Base-by-base conservation (phyloP, 1,284 basidiomycete genomes). In the Pseudozyma pruni region DNA sequence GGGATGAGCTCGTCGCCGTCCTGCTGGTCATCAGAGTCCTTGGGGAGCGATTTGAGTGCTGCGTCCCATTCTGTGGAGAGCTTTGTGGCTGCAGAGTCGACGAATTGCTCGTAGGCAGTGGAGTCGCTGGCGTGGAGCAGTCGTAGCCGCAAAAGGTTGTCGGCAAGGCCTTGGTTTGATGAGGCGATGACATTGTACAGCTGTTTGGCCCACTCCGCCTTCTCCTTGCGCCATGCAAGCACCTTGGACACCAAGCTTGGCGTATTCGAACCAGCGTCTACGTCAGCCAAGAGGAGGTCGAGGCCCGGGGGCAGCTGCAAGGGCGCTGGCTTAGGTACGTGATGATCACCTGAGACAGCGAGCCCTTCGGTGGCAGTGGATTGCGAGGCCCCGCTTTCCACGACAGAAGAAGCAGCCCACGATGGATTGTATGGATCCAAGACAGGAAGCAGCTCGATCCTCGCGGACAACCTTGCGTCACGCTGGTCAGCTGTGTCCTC, bases 221-320 rank as follows among this genome's bases (percentile, higher is more conserved):
- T 76, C 22, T 60, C 54, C 20, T 69, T 66, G 8, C 72, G 37
- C 76, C 80, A 82, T 8, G 67, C 69, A 9, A 75, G 56, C 19
- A 82, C 79, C 33, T 75, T 74, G n/a, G 73, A 71, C 13, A 82
- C 81, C 35, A 82, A 42, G 22, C 71, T 75, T 1, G 78, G 81
- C 3, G 81, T 82, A 55, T 81, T 80, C 17, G 70, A 74, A 5
- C 81, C 81, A 4, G 81, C 74, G 35, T 82, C 79, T 8, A 82
- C 80, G 46, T 82, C 81, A 10, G 79, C 81, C 2, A 82, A 60
- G 13, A 79, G 68, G 31, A 82, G 52, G 17, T 71, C 67, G 11
- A 81, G 45, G 39, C 71, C 67, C 0, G 81, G 78, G 5, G 81
- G 81, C 8, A 82, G 63, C 34, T 63, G 60, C 13, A 82, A 56